Evolutionary conservation across 2,329 filamentous ascomycete species (phyloP).

Genomic region (Calonectria pseudoreteaudii): DNA sequence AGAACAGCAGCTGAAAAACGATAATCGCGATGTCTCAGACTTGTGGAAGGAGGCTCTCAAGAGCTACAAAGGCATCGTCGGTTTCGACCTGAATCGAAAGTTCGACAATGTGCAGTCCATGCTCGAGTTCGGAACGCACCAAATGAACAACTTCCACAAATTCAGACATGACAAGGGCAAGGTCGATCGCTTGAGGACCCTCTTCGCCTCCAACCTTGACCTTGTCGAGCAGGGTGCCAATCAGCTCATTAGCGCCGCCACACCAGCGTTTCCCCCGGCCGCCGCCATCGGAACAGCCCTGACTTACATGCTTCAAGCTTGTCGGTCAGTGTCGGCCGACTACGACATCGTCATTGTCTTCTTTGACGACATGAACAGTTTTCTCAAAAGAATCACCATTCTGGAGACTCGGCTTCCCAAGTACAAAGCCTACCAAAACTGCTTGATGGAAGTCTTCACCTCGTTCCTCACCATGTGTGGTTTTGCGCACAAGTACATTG

Average conservation of each 20-base stretch:
- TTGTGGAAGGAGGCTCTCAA: constrained; percentile 49
- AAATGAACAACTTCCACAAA: constrained; percentile 48
- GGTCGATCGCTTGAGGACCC: constrained; percentile 45
- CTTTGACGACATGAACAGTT: constrained; percentile 53
- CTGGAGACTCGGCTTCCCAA: constrained; percentile 48
- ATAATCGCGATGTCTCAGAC: constrained; percentile 46
- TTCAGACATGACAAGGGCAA: constrained; percentile 50
- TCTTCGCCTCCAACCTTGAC: constrained; percentile 46
- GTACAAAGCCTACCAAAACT: constrained; percentile 46
- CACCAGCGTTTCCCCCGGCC: constrained; percentile 47
- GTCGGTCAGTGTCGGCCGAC: constrained; percentile 48
- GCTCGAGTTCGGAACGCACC: constrained; percentile 39
- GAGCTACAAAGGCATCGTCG: constrained; percentile 47
- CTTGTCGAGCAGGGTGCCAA: constrained; percentile 44
- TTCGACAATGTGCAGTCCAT: constrained; percentile 43
- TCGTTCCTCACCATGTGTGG: constrained; percentile 48
- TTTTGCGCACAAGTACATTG: constrained; percentile 49
- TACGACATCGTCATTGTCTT: constrained; percentile 54
- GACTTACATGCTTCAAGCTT: constrained; percentile 47
- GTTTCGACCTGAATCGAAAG: constrained; percentile 46
- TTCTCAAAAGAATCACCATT: constrained; percentile 49
- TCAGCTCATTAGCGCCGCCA: constrained; percentile 45
- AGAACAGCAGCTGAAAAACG: constrained; percentile 36
- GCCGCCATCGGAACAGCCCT: constrained; percentile 49
- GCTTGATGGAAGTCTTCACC: constrained; percentile 52